A percentile compares a stretch with the other conserved stretches of the same genome.
Conservation (phyloP, 1,284 basidiomycete species). For the Trichosporon asahii region DNA sequence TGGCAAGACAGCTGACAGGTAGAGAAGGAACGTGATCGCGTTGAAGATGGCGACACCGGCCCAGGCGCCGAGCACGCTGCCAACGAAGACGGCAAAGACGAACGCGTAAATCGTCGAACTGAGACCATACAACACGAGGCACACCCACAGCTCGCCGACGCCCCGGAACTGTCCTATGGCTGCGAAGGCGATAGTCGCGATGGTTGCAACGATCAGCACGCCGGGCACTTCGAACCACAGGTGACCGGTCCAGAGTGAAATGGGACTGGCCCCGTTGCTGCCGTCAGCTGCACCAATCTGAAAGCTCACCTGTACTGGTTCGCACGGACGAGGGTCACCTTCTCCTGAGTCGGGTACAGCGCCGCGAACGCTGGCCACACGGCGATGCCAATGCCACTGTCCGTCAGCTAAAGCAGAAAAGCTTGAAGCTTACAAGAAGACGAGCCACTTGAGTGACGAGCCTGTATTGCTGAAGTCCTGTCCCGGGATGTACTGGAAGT, state of each 20-base stretch:
- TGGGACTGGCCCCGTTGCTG: slow-evolving; percentile 65
- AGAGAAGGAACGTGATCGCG: slow-evolving; percentile 65
- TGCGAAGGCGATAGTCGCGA: slow-evolving; percentile 64
- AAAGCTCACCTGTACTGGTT: slow-evolving; percentile 57
- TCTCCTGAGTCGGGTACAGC: slow-evolving; percentile 63
- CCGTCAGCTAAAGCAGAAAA: background rate
- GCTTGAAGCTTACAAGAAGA: slow-evolving; percentile 33
- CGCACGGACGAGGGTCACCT: slow-evolving; percentile 67
- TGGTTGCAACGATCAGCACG: slow-evolving; percentile 59
- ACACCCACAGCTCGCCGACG: slow-evolving; percentile 59
- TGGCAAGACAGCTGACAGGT: background rate
- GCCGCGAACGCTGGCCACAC: slow-evolving; percentile 76
- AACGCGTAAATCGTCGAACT: slow-evolving; percentile 66
- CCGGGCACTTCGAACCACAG: slow-evolving; percentile 68
- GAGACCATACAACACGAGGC: slow-evolving; percentile 70
- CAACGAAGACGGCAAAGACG: slow-evolving; percentile 61
- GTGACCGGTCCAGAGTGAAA: slow-evolving; percentile 74
- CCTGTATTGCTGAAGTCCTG: slow-evolving; percentile 33
- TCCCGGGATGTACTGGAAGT: slow-evolving; percentile 56
- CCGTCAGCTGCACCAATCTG: slow-evolving; percentile 45
- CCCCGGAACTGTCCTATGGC: slow-evolving; percentile 64
- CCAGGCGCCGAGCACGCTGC: slow-evolving; percentile 71
- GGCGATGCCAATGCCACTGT: slow-evolving; percentile 51
- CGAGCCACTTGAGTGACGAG: slow-evolving; percentile 36
- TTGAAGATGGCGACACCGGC: slow-evolving; percentile 70